phyloP scores from a whole-genome alignment of 2,329 filamentous ascomycete genomes.

The Ceratocystis huliohia region DNA sequence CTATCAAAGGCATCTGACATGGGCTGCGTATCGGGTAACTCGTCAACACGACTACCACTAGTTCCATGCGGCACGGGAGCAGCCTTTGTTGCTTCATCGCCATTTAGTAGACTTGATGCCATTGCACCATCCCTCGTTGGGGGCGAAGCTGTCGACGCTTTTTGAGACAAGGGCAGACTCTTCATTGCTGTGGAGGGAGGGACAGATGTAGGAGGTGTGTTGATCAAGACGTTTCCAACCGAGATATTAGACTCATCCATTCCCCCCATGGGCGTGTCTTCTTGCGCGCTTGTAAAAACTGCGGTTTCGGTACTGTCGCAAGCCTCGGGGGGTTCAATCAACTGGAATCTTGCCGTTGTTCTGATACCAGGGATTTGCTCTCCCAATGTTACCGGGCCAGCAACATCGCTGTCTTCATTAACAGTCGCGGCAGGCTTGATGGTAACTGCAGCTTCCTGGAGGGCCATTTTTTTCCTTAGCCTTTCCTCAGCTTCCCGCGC shows the following conservation, averaged over 20 bases:
- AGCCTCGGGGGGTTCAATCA: conserved; percentile 28
- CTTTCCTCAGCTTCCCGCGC: conserved; percentile 47
- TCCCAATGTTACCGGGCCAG: conserved; percentile 48
- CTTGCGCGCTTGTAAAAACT: conserved; percentile 42
- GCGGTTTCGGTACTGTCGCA: conserved; percentile 33
- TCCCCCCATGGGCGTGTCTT: conserved; percentile 51
- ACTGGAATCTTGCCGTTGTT: conserved; percentile 44
- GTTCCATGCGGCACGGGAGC: conserved; percentile 48
- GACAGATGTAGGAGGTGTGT: conserved; percentile 5
- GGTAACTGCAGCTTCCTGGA: neutral
- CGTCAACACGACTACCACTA: conserved; percentile 22
- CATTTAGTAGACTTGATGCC: conserved; percentile 54
- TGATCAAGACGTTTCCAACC: neutral
- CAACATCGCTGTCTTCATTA: conserved; percentile 38
- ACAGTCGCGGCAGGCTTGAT: neutral
- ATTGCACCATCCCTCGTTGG: conserved; percentile 39
- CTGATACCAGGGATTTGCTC: conserved; percentile 46
- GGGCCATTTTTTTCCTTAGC: conserved; percentile 43
- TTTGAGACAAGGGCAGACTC: conserved; percentile 51
- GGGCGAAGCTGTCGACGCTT: conserved; percentile 46
- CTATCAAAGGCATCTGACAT: conserved; percentile 28
- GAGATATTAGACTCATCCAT: conserved; percentile 36
- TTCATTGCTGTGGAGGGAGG: conserved; percentile 25
- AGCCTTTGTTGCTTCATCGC: conserved; percentile 88
- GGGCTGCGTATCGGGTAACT: conserved; percentile 23